phyloP scores from a whole-genome alignment of 208 protist species.

The Entamoeba moshkovskii region DNA sequence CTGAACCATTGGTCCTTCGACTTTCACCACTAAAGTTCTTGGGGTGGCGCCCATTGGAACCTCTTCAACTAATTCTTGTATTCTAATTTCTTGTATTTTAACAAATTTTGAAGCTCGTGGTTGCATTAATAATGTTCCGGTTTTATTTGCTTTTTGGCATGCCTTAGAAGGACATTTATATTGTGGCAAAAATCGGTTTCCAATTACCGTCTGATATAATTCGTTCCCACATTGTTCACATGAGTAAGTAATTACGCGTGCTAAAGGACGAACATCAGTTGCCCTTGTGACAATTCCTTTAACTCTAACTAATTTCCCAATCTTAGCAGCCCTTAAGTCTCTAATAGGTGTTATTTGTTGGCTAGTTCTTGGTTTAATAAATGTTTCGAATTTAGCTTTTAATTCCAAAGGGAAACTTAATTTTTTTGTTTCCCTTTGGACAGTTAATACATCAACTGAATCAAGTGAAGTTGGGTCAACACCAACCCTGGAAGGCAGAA shows the following conservation, averaged over 20 bases:
- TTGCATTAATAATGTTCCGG: neutral
- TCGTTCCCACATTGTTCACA: neutral
- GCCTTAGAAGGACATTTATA: neutral
- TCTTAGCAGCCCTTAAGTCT: neutral
- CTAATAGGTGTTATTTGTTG: conserved; percentile 64
- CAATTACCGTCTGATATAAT: neutral
- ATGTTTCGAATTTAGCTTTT: no score
- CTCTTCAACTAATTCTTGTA: neutral
- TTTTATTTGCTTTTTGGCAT: neutral
- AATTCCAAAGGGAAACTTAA: no score
- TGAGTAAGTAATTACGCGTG: neutral
- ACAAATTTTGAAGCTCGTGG: neutral
- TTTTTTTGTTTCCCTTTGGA: no score
- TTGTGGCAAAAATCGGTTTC: neutral
- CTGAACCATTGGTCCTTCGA: neutral
- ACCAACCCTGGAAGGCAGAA: no score
- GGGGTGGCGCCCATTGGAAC: neutral
- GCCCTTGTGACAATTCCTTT: neutral
- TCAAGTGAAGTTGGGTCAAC: no score
- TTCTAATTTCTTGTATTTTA: neutral
- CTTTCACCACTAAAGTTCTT: neutral
- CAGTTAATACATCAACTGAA: no score
- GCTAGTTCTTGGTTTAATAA: no score
- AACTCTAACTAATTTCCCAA: neutral
- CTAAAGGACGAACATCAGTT: neutral